Base-by-base conservation (phyloP, 805 yeast genomes). In the Zygoascus ofunaensis region DNA sequence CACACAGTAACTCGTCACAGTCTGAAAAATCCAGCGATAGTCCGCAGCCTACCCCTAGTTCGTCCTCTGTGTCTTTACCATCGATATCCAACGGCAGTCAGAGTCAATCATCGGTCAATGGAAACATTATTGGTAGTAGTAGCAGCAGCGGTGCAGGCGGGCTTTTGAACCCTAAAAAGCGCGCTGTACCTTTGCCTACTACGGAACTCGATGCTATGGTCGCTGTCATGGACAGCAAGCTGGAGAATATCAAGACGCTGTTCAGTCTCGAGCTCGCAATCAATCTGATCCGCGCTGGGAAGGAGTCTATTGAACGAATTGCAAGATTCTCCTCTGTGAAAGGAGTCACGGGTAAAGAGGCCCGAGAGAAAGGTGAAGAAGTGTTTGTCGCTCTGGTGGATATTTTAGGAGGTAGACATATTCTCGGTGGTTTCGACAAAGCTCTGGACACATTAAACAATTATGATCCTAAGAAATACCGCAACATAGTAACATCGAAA, bases 191-290 rank as follows among this genome's bases (percentile, higher is more conserved):
- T n/a, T n/a, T n/a, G 8, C 68, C 72, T 21, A 64, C 73, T 35
- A 76, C 82, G 1, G 87, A 82, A 53, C 70, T 85, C 49, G 89
- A 87, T 41, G 94, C 94, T 1, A 80, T 81, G 52, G 74, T 87
- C 22, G 86, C 84, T 49, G 78, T 89, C 24, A 70, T 90, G 55
- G 77, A 79, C 22, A 80, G 77, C 33, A 85, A 85, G 50, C 72
- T 92, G 49, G 80, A 79, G 51, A 80, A 83, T 15, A 76, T 92
- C 55, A 83, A 82, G 55, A 72, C 80, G 3, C 76, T 85, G 24
- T 80, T 90, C 48, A 83, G 87, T 54, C 74, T 90, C 40, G 95
- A 89, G 57, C 68, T 90, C 39, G 82, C 90, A 1, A 74, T 85
- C 48, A 73, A 76, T 41, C 70, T 85, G 5, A 66, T 89, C 43